Percentiles rank a stretch among this genome's conserved stretches.
Evolutionary conservation across 495 filamentous ascomycete species (phyloP).

Genomic region (Penicillium argentinense): DNA sequence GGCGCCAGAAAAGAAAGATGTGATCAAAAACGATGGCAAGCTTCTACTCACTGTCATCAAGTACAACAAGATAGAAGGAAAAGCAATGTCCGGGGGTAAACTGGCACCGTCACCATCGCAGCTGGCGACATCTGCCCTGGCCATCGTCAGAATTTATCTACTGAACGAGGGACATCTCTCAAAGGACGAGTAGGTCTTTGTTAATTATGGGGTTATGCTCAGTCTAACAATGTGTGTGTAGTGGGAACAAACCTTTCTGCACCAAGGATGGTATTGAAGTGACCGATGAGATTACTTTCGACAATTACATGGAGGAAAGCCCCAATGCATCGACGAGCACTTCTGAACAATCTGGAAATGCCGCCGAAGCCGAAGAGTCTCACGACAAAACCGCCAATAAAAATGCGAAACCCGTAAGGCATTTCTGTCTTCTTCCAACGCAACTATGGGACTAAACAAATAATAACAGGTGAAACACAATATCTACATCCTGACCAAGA

Average conservation of each 20-base stretch:
- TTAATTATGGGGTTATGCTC: not conserved
- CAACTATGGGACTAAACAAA: too few species aligned
- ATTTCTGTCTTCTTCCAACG: too few species aligned
- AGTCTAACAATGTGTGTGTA: not conserved
- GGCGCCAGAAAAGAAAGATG: too few species aligned
- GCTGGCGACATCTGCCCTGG: not conserved
- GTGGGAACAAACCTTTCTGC: not conserved
- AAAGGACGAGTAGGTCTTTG: not conserved
- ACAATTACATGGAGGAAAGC: conserved; percentile 1
- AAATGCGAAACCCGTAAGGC: too few species aligned
- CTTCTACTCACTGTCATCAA: conserved; percentile 1
- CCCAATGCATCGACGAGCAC: too few species aligned
- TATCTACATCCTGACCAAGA: conserved; percentile 1
- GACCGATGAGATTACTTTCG: conserved; percentile 1
- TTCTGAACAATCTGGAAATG: too few species aligned
- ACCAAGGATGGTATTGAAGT: conserved; percentile 2
- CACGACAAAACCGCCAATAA: too few species aligned
- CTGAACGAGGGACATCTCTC: not conserved
- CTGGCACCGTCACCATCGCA: not conserved
- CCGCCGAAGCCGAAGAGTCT: too few species aligned
- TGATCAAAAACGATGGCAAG: not conserved
- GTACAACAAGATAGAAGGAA: not conserved
- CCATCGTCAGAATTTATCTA: not conserved
- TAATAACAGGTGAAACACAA: too few species aligned
- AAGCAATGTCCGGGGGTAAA: not conserved